phyloP scores from a whole-genome alignment of 2,329 filamentous ascomycete species.

The Neonectria ditissima region DNA sequence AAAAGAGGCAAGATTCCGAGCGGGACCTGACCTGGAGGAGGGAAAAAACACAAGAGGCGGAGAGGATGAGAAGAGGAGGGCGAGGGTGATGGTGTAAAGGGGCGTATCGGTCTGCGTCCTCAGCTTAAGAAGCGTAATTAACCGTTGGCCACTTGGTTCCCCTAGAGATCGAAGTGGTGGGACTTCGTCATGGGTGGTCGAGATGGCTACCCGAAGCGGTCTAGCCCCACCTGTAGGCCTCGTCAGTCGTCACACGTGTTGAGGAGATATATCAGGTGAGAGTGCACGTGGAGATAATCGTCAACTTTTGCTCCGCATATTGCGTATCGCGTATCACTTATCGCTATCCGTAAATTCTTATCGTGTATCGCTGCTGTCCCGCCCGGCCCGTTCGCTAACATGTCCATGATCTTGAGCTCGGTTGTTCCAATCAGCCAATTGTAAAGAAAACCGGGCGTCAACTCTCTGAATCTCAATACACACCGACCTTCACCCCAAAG shows the following conservation, averaged over 20 bases:
- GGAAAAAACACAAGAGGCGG: constrained; percentile 15
- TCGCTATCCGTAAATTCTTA: too few relatives aligned
- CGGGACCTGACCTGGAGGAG: constrained; percentile 7
- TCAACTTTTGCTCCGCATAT: constrained; percentile 1
- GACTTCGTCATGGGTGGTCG: constrained; percentile 46
- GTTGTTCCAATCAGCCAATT: not conserved
- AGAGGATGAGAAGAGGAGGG: not conserved
- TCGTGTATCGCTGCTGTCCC: not conserved
- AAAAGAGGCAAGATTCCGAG: constrained; percentile 25
- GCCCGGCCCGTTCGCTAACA: not conserved
- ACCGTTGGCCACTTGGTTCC: constrained; percentile 43
- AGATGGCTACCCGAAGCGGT: constrained; percentile 42
- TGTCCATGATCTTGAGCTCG: not conserved
- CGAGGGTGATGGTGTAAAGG: constrained; percentile 33
- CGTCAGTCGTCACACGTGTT: constrained; percentile 30
- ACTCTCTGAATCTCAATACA: constrained; percentile 17
- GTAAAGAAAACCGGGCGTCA: constrained; percentile 6
- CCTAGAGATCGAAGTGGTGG: constrained; percentile 45
- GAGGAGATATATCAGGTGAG: constrained; percentile 23
- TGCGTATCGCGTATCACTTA: too few relatives aligned
- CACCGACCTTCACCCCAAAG: constrained; percentile 9
- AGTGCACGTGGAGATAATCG: constrained; percentile 27
- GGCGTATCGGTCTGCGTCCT: constrained; percentile 34
- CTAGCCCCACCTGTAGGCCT: constrained; percentile 31
- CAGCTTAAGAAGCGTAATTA: constrained; percentile 46